These are phyloP conservation scores for Barnettozyma populi DNA, from an alignment of 805 yeast genomes.

Conservation along the genomic window DNA sequence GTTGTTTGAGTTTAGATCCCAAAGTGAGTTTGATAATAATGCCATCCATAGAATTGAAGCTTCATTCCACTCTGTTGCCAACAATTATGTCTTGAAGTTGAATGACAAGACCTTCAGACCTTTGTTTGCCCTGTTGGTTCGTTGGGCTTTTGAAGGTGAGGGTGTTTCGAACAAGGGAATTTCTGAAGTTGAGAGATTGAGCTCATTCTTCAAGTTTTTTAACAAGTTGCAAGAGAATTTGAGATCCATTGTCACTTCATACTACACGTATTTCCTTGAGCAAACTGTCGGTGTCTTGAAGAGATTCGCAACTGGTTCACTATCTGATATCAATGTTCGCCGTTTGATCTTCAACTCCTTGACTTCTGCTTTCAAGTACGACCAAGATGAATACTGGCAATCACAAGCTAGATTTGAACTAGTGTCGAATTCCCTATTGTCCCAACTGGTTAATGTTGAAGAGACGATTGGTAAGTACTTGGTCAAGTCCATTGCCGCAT, in stretches of 20 bases:
- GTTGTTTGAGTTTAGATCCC: conserved; percentile 65
- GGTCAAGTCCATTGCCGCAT: conserved; percentile 71
- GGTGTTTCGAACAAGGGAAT: conserved; percentile 44
- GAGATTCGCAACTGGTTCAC: conserved; percentile 39
- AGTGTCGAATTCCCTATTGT: conserved; percentile 55
- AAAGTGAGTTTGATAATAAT: conserved; percentile 56
- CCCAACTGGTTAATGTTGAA: conserved; percentile 65
- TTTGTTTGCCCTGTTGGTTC: conserved; percentile 72
- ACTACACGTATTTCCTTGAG: conserved; percentile 81
- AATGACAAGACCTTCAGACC: conserved; percentile 95
- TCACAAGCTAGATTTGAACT: conserved; percentile 78
- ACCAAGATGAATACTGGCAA: conserved; percentile 94
- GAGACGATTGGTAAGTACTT: conserved; percentile 72
- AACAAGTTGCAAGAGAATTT: conserved; percentile 77
- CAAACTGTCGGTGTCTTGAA: conserved; percentile 53
- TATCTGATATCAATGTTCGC: conserved; percentile 52
- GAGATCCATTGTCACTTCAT: conserved; percentile 82
- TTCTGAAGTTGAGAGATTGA: conserved; percentile 50
- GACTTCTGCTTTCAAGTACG: conserved; percentile 77
- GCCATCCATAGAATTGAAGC: conserved; percentile 79
- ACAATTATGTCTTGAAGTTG: conserved; percentile 77
- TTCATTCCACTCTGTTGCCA: conserved; percentile 64
- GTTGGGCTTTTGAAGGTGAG: conserved; percentile 91
- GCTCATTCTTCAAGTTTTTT: conserved; percentile 81
- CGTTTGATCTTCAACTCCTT: conserved; percentile 70